phyloP scores from a whole-genome alignment of 2,329 filamentous ascomycete species.

The Pseudocercospora eumusae region DNA sequence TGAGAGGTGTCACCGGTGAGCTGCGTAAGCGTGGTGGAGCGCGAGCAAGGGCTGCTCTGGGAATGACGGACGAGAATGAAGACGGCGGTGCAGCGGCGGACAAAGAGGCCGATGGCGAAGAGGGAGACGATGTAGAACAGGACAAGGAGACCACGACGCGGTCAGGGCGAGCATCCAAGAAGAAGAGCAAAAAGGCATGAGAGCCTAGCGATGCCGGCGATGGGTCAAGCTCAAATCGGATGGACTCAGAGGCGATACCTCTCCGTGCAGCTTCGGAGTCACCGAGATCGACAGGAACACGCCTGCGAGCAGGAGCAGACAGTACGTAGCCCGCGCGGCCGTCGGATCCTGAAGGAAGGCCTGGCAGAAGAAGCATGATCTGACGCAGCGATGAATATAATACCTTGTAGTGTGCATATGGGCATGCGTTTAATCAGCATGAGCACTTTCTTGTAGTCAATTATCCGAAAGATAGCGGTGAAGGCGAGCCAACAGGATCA shows the following conservation, averaged over 20 bases:
- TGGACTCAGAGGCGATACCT: neutral
- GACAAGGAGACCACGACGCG: slow-evolving; percentile 13
- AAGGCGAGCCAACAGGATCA: neutral
- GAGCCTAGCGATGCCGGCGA: neutral
- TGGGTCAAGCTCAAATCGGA: neutral
- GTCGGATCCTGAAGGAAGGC: neutral
- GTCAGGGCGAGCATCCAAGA: slow-evolving; percentile 17
- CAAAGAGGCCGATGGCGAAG: slow-evolving; percentile 18
- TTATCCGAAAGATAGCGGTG: neutral
- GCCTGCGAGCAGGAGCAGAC: neutral
- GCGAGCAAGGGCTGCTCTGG: slow-evolving; percentile 39
- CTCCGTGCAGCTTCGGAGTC: neutral
- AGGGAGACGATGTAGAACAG: slow-evolving; percentile 9
- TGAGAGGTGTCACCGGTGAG: slow-evolving; percentile 86
- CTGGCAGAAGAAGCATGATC: neutral
- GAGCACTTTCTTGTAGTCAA: neutral
- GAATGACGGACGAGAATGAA: slow-evolving; percentile 23
- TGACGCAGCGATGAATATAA: neutral
- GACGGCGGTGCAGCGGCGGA: slow-evolving; percentile 11
- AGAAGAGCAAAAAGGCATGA: slow-evolving; percentile 20
- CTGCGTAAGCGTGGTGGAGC: slow-evolving; percentile 66
- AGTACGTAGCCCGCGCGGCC: neutral
- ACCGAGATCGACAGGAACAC: neutral
- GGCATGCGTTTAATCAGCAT: neutral
- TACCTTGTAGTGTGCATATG: slow-evolving; percentile 4